phyloP scores from a whole-genome alignment of 257 asterid species.

The Solanum etuberosum region DNA sequence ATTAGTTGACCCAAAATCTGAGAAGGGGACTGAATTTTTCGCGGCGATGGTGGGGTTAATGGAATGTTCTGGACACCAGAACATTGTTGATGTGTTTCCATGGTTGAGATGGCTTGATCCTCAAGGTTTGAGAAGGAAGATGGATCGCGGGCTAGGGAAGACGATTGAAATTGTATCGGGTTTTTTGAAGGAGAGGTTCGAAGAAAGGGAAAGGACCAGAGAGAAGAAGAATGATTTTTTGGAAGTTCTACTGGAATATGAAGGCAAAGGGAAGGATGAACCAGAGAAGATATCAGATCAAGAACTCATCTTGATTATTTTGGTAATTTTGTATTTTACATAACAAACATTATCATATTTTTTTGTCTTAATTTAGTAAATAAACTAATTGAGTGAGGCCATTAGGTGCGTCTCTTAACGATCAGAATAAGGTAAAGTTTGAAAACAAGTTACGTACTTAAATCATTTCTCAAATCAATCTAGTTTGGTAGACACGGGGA shows the following conservation, averaged over 20 bases:
- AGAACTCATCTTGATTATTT: slow-evolving; percentile 30
- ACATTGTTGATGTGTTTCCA: slow-evolving; percentile 41
- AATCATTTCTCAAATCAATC: background rate
- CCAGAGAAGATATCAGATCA: slow-evolving; percentile 31
- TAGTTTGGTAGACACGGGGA: background rate
- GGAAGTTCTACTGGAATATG: slow-evolving; percentile 37
- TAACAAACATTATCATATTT: background rate
- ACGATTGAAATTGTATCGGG: slow-evolving; percentile 26
- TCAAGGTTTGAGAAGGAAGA: slow-evolving; percentile 35
- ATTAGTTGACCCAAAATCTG: slow-evolving; percentile 30
- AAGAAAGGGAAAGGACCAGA: background rate
- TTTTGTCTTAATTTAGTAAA: background rate
- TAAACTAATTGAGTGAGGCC: too few species aligned
- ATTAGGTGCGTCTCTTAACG: background rate
- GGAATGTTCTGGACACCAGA: slow-evolving; percentile 32
- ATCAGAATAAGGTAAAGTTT: background rate
- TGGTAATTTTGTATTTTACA: slow-evolving; percentile 18
- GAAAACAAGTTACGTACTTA: background rate
- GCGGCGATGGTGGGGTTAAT: slow-evolving; percentile 25
- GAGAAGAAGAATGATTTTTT: slow-evolving; percentile 30
- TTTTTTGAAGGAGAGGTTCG: slow-evolving; percentile 27
- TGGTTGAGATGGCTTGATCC: slow-evolving; percentile 30
- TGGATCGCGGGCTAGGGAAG: slow-evolving; percentile 21
- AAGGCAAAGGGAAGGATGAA: slow-evolving; percentile 24
- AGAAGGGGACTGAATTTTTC: slow-evolving; percentile 26